These are phyloP conservation scores for Herpotrichia juniperi DNA, from an alignment of 2,329 filamentous ascomycete species.

Conservation along the genomic window DNA sequence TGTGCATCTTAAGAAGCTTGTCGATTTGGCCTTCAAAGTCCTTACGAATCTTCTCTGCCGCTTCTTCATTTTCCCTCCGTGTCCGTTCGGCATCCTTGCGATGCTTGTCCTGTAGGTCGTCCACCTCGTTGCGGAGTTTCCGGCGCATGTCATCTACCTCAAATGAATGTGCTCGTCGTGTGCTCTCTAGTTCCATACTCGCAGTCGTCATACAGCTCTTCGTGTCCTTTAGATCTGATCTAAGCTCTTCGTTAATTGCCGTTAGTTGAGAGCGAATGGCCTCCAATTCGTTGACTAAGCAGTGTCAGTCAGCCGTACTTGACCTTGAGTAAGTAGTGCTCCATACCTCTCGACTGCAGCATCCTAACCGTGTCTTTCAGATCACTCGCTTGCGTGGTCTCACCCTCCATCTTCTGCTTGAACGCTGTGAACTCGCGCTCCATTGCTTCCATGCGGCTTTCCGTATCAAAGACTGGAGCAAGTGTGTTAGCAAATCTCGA, in stretches of 20 bases:
- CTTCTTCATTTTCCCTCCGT: conserved; percentile 56
- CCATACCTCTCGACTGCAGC: conserved; percentile 76
- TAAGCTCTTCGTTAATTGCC: conserved; percentile 61
- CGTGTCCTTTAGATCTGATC: conserved; percentile 70
- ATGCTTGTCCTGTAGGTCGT: conserved; percentile 61
- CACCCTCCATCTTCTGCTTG: conserved; percentile 73
- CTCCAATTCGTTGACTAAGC: conserved; percentile 63
- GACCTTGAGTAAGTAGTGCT: neutral
- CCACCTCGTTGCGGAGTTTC: conserved; percentile 62
- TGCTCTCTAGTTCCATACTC: conserved; percentile 58
- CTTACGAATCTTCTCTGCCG: conserved; percentile 49
- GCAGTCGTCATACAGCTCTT: conserved; percentile 59
- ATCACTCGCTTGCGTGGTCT: conserved; percentile 69
- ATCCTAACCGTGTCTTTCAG: conserved; percentile 76
- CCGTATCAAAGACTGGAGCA: conserved; percentile 77
- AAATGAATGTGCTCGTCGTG: conserved; percentile 58
- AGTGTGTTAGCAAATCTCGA: conserved; percentile 76
- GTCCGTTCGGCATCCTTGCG: conserved; percentile 63
- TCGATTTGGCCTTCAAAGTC: conserved; percentile 62
- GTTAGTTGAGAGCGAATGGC: conserved; percentile 56
- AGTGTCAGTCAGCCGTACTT: conserved; percentile 10
- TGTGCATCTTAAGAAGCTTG: conserved; percentile 64
- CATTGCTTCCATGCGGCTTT: conserved; percentile 76
- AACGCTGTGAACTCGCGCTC: conserved; percentile 75
- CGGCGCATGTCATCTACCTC: conserved; percentile 59